phyloP scores from a whole-genome alignment of 306 rosid genomes.

The Dalbergia cochinchinensis region DNA sequence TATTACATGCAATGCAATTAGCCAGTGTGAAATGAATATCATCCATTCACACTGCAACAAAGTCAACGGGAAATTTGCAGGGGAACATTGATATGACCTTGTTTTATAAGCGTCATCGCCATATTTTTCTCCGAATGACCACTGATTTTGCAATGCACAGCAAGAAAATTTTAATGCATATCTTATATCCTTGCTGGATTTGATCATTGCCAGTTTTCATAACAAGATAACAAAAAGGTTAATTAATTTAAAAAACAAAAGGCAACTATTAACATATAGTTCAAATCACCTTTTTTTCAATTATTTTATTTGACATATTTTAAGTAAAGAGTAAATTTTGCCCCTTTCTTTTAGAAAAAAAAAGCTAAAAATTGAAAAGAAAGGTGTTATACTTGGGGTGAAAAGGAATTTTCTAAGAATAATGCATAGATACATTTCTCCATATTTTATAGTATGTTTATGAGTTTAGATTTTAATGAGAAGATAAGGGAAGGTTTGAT shows the following conservation, averaged over 20 bases:
- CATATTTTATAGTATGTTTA: not conserved
- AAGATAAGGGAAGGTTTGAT: too few relatives aligned
- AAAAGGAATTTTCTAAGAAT: not conserved
- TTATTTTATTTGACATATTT: not conserved
- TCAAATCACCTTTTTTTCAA: not conserved
- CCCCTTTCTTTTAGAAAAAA: not conserved
- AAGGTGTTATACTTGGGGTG: not conserved
- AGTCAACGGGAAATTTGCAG: not conserved
- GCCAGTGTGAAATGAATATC: conserved; percentile 11
- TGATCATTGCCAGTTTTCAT: conserved; percentile 70
- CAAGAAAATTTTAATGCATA: conserved; percentile 68
- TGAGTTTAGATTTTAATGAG: too few relatives aligned
- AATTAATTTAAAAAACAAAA: not conserved
- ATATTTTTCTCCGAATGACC: conserved; percentile 54
- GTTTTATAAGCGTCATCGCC: conserved; percentile 60
- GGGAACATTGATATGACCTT: conserved; percentile 43
- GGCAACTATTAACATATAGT: not conserved
- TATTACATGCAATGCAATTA: not conserved
- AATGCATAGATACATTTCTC: not conserved
- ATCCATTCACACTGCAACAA: conserved; percentile 7
- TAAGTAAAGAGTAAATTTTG: not conserved
- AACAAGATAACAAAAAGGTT: not conserved
- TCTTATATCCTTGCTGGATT: conserved; percentile 68
- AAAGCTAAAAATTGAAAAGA: not conserved
- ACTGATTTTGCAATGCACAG: conserved; percentile 67